These are phyloP conservation scores for Metarhizium robertsii DNA, from an alignment of 2,329 filamentous ascomycete genomes.

Conservation along the genomic window DNA sequence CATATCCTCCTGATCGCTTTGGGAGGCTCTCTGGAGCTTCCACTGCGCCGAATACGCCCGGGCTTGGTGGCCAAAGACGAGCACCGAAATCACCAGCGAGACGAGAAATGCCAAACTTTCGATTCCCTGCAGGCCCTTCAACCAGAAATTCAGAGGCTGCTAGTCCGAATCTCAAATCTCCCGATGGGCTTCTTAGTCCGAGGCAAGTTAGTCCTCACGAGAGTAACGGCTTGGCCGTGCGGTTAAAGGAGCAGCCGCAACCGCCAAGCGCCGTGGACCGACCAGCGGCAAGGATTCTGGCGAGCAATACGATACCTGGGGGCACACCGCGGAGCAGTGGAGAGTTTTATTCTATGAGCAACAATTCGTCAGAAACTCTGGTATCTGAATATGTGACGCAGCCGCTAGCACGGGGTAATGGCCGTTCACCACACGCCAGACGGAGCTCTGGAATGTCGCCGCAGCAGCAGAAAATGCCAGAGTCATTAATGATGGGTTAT, in stretches of 20 bases:
- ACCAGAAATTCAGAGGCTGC: conserved; percentile 25
- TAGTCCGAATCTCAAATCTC: conserved; percentile 18
- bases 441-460: conserved; percentile 34
- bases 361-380: conserved; percentile 88
- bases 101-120: conserved; percentile 40
- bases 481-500: conserved; percentile 95
- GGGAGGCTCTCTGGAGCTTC: conserved; percentile 30
- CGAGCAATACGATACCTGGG: conserved; percentile 62
- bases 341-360: conserved; percentile 91
- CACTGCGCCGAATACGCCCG: conserved; percentile 37
- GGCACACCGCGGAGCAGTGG: conserved; percentile 83
- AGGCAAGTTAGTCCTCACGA: conserved; percentile 22
- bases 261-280: conserved; percentile 47
- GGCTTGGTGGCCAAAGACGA: conserved; percentile 22
- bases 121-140: conserved; percentile 42
- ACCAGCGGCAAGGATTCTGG: conserved; percentile 58
- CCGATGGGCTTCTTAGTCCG: conserved; percentile 33
- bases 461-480: conserved; percentile 45
- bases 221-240: conserved; percentile 25
- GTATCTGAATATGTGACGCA: conserved; percentile 77
- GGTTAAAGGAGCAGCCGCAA: conserved; percentile 31
- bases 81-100: conserved; percentile 23
- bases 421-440: conserved; percentile 35
- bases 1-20: conserved; percentile 42
- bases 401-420: conserved; percentile 20